Conservation (phyloP, 2,329 filamentous ascomycete species). For the Paraphoma sp. region DNA sequence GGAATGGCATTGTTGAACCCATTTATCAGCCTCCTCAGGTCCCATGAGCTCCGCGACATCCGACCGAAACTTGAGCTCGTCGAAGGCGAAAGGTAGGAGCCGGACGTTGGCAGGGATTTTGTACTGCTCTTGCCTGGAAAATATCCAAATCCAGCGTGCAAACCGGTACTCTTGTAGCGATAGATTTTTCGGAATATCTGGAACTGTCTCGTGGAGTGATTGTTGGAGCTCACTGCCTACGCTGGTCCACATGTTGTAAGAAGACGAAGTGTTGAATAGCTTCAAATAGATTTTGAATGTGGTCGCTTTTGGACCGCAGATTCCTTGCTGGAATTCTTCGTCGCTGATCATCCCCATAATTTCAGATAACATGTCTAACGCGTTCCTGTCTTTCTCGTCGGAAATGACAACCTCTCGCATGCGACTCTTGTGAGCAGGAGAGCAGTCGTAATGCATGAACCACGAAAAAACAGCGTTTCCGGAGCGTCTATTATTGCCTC, state of each 20-base stretch:
- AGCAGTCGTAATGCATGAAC: not conserved
- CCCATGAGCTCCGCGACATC: not conserved
- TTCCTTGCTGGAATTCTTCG: no score
- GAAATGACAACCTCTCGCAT: not conserved
- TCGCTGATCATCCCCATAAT: no score
- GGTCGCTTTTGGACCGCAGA: no score
- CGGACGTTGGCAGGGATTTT: not conserved
- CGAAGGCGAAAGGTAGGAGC: not conserved
- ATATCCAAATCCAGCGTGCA: not conserved
- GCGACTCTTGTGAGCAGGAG: not conserved
- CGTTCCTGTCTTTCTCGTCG: not conserved
- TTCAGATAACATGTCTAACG: no score
- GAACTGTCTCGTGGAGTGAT: no score
- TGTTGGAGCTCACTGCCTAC: no score
- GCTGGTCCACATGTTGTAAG: no score
- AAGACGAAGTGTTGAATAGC: no score
- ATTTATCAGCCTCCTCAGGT: not conserved
- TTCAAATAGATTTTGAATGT: no score
- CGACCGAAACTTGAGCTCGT: not conserved
- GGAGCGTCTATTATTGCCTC: not conserved
- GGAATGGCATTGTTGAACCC: not conserved
- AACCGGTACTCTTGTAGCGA: not conserved
- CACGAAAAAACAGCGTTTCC: not conserved
- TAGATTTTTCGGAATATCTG: not conserved
- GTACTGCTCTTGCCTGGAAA: not conserved